Conservation (phyloP, 2,329 filamentous ascomycete species). For the Trematosphaeria pertusa region DNA sequence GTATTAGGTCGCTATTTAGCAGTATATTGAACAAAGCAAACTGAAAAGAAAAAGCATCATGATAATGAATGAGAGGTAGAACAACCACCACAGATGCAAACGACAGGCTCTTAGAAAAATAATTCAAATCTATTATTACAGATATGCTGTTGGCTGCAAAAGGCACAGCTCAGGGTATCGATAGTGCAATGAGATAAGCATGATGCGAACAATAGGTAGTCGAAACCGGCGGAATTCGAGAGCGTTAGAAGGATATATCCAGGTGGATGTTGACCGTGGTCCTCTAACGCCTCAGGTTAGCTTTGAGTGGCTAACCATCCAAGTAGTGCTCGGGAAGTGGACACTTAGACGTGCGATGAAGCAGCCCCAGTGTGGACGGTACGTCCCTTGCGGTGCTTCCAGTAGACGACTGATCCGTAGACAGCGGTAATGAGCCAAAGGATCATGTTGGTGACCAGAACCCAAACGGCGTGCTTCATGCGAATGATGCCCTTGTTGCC, state of each 20-base stretch:
- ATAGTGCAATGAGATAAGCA: not conserved
- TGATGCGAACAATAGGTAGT: not conserved
- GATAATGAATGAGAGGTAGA: too few species aligned
- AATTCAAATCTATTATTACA: not conserved
- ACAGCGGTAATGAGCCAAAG: conserved; percentile 75
- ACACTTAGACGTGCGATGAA: conserved; percentile 29
- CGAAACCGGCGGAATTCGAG: not conserved
- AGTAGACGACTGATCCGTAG: conserved; percentile 66
- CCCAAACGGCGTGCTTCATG: conserved; percentile 89
- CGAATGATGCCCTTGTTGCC: conserved; percentile 69
- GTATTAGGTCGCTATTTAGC: too few species aligned
- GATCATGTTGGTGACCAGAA: conserved; percentile 76
- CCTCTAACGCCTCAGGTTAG: conserved; percentile 9
- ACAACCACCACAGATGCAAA: too few species aligned
- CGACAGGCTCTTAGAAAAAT: not conserved
- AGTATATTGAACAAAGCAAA: too few species aligned
- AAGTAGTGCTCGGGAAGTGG: too few species aligned
- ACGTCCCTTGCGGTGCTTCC: conserved; percentile 39
- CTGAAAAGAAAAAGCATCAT: too few species aligned
- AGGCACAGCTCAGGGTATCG: not conserved
- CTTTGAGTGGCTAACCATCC: not conserved
- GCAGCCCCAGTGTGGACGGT: conserved; percentile 28
- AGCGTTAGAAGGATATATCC: conserved; percentile 2
- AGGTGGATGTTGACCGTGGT: conserved; percentile 2
- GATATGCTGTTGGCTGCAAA: not conserved